Evolutionary conservation across 257 asterid genomes (phyloP).

Genomic region (Ajuga chamaepitys): DNA sequence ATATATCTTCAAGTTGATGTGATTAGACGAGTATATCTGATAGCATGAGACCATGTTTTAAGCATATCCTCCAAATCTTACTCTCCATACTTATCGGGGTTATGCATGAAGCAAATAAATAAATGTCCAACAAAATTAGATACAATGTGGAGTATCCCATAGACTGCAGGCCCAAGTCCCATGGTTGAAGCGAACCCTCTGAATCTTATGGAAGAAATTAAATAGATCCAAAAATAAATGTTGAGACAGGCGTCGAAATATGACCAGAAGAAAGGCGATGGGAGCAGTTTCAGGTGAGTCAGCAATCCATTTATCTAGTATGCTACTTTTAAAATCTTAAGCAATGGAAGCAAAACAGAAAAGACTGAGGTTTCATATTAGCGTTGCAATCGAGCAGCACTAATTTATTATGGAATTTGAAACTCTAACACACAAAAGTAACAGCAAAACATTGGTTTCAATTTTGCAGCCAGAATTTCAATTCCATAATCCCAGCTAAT

Average conservation of each 20-base stretch:
- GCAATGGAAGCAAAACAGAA: not conserved
- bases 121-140: not conserved
- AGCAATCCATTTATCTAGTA: not conserved
- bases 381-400: not conserved
- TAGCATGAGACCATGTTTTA: not conserved
- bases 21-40: not conserved
- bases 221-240: not conserved
- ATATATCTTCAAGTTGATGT: not conserved
- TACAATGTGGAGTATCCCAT: not conserved
- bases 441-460: not conserved
- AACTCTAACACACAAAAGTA: not conserved
- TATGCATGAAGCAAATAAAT: not conserved
- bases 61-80: not conserved
- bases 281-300: not conserved
- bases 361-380: not conserved
- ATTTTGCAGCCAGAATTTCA: constrained; percentile 6
- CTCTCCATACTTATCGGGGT: not conserved
- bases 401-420: not conserved
- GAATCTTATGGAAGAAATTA: not conserved
- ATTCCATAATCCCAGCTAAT: not conserved
- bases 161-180: not conserved
- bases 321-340: not conserved
- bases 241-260: not conserved
- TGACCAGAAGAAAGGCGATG: not conserved
- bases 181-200: not conserved